Evolutionary conservation across 2,329 filamentous ascomycete species (phyloP), one percentile per base, ranked within the genome.

Genomic region (Nakataea oryzae): DNA sequence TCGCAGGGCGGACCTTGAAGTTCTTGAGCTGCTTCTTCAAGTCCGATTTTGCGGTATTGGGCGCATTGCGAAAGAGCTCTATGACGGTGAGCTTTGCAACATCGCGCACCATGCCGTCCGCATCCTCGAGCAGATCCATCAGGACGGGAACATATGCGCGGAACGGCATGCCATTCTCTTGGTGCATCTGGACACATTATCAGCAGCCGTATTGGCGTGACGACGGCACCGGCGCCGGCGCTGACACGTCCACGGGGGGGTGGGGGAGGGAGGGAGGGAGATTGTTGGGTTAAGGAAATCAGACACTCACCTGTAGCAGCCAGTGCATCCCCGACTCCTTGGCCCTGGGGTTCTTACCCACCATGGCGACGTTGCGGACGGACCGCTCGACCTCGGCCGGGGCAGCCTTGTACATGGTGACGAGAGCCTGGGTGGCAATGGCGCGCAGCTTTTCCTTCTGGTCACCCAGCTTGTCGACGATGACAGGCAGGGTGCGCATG

Each of bases 91-190:
- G 79, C 76, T 95, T 96, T 65, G 93, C 91, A 50, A 85, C 83
- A 69, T 96, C 92, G 72, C 93, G 86, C 66, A 97, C 92, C 74
- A 86, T 87, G 59, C 89, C 88, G 72, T 96, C 93, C 12, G 92
- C 89, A 73, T 97, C 93, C 75, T 97, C 93, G 55, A 97, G 82
- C 67, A 95, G 83, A 62, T 91, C 88, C 77, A 97, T 93, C 54
- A 97, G 81, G 13, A 83, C 82, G 3, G 90, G 88, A 1, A 96
- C 92, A 72, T 96, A 96, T 69, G 79, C 79, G 65, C 91, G 88
- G 75, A 97, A 97, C 50, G 87, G 86, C 66, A 97, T 78, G 54
- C 85, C 86, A 63, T 92, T 84, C 61, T 91, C 88, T 70, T 87
- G 84, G 72, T 95, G 89, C 87, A 93, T 96, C 83, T 91, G 70